phyloP scores from a whole-genome alignment of 306 rosid species.

The Elaeagnus macrophylla region DNA sequence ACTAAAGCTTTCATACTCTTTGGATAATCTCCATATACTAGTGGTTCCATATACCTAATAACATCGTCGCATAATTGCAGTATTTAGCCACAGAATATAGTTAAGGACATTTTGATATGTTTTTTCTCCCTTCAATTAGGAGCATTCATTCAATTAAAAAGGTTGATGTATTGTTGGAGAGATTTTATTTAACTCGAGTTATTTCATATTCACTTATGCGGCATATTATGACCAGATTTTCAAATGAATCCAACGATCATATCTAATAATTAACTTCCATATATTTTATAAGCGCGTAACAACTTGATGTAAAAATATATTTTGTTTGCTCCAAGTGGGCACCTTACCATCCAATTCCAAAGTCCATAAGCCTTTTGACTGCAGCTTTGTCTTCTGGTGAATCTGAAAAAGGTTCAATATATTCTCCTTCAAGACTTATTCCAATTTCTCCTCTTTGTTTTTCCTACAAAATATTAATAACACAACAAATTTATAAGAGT shows the following conservation, averaged over 20 bases:
- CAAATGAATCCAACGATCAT: too few relatives aligned
- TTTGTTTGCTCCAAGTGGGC: too few relatives aligned
- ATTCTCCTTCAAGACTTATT: slow-evolving; percentile 11
- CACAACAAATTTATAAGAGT: background rate
- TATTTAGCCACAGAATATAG: too few relatives aligned
- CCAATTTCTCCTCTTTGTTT: slow-evolving; percentile 39
- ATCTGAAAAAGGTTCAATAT: slow-evolving; percentile 18
- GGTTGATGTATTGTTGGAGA: too few relatives aligned
- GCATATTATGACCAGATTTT: too few relatives aligned
- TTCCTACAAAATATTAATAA: slow-evolving; percentile 12
- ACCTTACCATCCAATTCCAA: slow-evolving; percentile 30
- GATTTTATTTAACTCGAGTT: too few relatives aligned
- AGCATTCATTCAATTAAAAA: too few relatives aligned
- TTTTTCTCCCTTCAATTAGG: too few relatives aligned
- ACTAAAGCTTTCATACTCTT: slow-evolving; percentile 13
- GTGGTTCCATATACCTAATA: slow-evolving; percentile 19
- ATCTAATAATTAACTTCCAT: too few relatives aligned
- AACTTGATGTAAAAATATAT: too few relatives aligned
- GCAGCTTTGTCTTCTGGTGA: slow-evolving; percentile 28
- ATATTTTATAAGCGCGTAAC: too few relatives aligned
- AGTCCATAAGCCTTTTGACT: slow-evolving; percentile 21
- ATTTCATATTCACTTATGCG: too few relatives aligned
- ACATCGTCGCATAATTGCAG: background rate
- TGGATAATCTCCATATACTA: slow-evolving; percentile 22
- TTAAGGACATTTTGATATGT: background rate